Evolutionary conservation across 2,329 filamentous ascomycete genomes (phyloP), one percentile per base, ranked within the genome.

Genomic region (Camillea tinctor): DNA sequence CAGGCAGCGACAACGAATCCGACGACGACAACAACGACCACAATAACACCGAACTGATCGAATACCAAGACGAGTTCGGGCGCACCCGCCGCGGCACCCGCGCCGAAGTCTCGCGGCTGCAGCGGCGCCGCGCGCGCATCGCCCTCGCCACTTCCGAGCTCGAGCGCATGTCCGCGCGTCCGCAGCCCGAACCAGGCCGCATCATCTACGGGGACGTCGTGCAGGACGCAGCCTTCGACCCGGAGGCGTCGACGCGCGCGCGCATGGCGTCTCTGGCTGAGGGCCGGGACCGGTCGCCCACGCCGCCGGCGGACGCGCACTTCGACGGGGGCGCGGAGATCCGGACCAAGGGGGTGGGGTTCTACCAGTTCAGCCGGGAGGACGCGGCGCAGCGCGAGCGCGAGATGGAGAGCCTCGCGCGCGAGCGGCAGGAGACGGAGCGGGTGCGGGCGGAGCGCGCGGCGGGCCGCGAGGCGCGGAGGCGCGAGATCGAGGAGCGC

Each of bases 41-140:
- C 2, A 78, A 79, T 15, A 75, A 68, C 3, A 60, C 71, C 23
- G 89, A 93, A 57, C 75, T 91, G n/a, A 79, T 98, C 4, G 93
- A 97, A 66, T 96, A 92, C 72, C 84, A 89, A 56, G 95, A 99
- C 74, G 95, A 98, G 71, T 97, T 96, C 72, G 95, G 95, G 2
- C 88, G 95, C n/a, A 84, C 88, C 15, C 82, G 93, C 3, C 86
- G 79, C 50, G 91, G 89, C 19, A 94, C 91, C 0, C 84, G 84
- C 53, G 84, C 87, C 4, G 86, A 95, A 63, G 87, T 85, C 17
- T 83, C 86, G 49, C 83, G 83, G 6, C 82, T 90, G 66, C 83
- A 89, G 66, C 83, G 86, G 13, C 78, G 81, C 48, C 81, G 75
- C 40, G 68, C 76, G 20, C 84, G 85, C 57, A 79, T 83, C 7